phyloP scores from a whole-genome alignment of 345 rosid species.

The Dovyalis caffra region DNA sequence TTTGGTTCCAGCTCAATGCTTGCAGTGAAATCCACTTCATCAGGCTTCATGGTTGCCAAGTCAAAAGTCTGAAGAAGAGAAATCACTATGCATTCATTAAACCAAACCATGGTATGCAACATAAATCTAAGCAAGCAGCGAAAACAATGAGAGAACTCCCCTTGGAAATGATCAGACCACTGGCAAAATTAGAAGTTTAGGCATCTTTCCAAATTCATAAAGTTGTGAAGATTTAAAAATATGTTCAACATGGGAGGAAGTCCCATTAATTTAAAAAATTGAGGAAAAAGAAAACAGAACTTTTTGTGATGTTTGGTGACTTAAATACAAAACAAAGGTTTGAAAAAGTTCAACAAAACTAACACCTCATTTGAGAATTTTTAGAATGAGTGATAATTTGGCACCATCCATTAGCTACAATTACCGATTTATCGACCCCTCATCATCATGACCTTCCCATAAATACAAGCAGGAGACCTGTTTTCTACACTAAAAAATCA shows the following conservation, averaged over 20 bases:
- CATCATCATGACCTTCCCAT: too few relatives aligned
- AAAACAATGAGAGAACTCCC: neutral
- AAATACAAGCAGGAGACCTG: too few relatives aligned
- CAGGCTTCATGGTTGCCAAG: conserved; percentile 74
- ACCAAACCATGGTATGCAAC: neutral
- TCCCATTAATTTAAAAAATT: too few relatives aligned
- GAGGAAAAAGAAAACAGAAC: too few relatives aligned
- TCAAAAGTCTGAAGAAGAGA: conserved; percentile 62
- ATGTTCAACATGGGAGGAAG: neutral
- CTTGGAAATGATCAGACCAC: neutral
- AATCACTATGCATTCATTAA: neutral
- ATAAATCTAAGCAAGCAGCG: neutral
- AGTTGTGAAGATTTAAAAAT: neutral
- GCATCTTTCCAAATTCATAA: neutral
- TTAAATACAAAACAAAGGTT: too few relatives aligned
- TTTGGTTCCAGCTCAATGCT: conserved; percentile 44
- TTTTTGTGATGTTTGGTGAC: too few relatives aligned
- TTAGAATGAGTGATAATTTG: neutral
- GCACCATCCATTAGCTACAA: neutral
- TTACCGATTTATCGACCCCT: too few relatives aligned
- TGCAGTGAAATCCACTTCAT: conserved; percentile 92
- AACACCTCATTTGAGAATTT: neutral
- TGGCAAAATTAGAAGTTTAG: neutral
- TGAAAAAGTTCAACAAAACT: neutral
- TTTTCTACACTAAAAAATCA: too few relatives aligned